Evolutionary conservation across 2,329 filamentous ascomycete genomes (phyloP).

Genomic region (Diaporthe humulicola): DNA sequence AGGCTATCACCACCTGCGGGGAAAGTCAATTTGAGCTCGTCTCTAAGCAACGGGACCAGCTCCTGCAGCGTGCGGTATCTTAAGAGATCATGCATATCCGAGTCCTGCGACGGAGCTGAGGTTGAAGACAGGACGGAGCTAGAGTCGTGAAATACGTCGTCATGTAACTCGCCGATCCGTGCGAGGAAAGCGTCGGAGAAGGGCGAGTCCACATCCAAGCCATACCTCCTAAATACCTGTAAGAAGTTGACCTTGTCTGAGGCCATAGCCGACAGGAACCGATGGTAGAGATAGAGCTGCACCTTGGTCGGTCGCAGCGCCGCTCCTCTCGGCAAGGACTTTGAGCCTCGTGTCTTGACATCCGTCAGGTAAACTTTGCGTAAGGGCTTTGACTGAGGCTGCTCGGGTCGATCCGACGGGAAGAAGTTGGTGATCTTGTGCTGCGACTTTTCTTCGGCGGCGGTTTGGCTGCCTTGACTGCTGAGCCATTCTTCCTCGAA

Average conservation of each 20-base stretch:
- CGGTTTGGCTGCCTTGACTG: constrained; percentile 51
- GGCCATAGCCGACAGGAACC: constrained; percentile 83
- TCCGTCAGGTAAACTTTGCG: constrained; percentile 81
- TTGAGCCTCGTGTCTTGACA: constrained; percentile 83
- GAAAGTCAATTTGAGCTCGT: constrained; percentile 66
- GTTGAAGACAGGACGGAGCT: constrained; percentile 52
- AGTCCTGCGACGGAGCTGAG: constrained; percentile 31
- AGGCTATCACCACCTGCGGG: constrained; percentile 62
- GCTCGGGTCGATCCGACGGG: constrained; percentile 40
- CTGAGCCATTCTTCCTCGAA: constrained; percentile 72
- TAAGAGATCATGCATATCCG: constrained; percentile 51
- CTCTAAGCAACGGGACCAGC: constrained; percentile 59
- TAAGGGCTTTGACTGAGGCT: neutral
- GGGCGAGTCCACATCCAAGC: constrained; percentile 70
- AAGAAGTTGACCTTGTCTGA: constrained; percentile 78
- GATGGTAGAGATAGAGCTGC: constrained; percentile 91
- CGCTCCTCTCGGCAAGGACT: constrained; percentile 73
- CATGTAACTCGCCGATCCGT: constrained; percentile 78
- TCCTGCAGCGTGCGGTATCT: constrained; percentile 63
- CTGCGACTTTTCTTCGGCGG: constrained; percentile 41
- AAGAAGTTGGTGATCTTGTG: constrained; percentile 61
- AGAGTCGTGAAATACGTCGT: constrained; percentile 71
- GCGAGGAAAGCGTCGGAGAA: constrained; percentile 87
- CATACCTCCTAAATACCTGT: constrained; percentile 78
- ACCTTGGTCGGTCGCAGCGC: constrained; percentile 82